These are phyloP conservation scores for Tetratostichococcus sp. DNA, from an alignment of 139 green algal species.

Conservation along the genomic window DNA sequence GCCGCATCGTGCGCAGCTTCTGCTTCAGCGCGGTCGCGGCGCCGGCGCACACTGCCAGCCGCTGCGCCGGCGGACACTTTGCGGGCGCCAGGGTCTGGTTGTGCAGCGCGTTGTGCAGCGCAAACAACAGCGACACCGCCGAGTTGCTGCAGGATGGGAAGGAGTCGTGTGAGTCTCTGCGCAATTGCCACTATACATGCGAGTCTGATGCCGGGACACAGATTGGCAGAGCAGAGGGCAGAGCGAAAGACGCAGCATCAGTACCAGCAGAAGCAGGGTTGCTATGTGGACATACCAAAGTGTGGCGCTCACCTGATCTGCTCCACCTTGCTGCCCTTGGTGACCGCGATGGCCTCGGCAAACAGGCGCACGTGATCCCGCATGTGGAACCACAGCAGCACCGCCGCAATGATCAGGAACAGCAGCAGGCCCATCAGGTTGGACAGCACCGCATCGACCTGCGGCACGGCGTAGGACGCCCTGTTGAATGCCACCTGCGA, in stretches of 20 bases:
- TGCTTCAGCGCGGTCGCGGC: slow-evolving; percentile 3
- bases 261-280: neutral
- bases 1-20: slow-evolving; percentile 5
- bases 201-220: too few species aligned
- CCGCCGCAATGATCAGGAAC: neutral
- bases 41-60: neutral
- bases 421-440: slow-evolving; percentile 7
- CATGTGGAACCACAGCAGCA: slow-evolving; percentile 2
- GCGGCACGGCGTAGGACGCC: neutral
- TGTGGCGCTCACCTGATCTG: neutral
- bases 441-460: neutral
- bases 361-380: neutral
- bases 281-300: too few species aligned
- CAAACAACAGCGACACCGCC: slow-evolving; percentile 8
- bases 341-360: neutral
- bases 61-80: neutral
- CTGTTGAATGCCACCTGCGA: neutral
- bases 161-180: too few species aligned
- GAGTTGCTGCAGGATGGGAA: neutral
- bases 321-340: neutral
- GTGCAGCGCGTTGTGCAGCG: slow-evolving; percentile 12
- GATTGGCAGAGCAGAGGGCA: too few species aligned
- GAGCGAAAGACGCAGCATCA: too few species aligned
- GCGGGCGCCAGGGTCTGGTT: neutral
- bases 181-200: too few species aligned